Evolutionary conservation across 2,329 filamentous ascomycete genomes (phyloP), one percentile per base, ranked within the genome.

Genomic region (Aspergillus sergii): DNA sequence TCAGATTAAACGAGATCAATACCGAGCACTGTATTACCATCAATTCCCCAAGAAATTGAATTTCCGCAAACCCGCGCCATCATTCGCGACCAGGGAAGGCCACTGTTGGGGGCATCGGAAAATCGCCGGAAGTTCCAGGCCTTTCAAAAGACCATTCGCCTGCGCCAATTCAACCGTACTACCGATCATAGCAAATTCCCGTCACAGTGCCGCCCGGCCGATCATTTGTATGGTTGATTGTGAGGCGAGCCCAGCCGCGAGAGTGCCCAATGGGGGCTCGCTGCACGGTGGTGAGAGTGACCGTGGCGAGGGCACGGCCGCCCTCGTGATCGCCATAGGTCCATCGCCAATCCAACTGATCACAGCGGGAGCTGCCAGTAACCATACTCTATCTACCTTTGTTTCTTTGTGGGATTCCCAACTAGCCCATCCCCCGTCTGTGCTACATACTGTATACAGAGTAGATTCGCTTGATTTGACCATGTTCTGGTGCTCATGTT

Each of bases 261-360:
- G 11, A n/a, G 16, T 16, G 28, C 55, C 66, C 66, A 68, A 66
- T 68, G 56, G 54, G 59, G 14, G 50, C 28, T 56, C 30, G 45
- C 28, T 48, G 28, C 56, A 51, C 50, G 55, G 60, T 19, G 45
- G 51, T 58, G 58, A 58, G 19, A 43, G 65, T 65, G 65, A 63
- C 32, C 41, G 60, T 60, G 56, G 59, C 51, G 6, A 59, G 55
- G 59, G 58, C 58, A 56, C 57, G 62, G 55, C 54, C 57, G 34
- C 36, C 46, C 61, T 54, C 57, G 51, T 61, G 61, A 55, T 39
- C 61, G 62, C 62, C 61, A 67, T 66, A 67, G 66, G 64, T 48
- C 59, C 50, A 23, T 62, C 46, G 36, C 53, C 34, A 36, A 51
- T 11, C 32, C 56, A 8, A 41, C 39, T 41, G 39, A 41, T n/a